A percentile compares a stretch with the other conserved stretches of the same genome.
Evolutionary conservation across 306 rosid species (phyloP).

Genomic region (Ceratonia siliqua): DNA sequence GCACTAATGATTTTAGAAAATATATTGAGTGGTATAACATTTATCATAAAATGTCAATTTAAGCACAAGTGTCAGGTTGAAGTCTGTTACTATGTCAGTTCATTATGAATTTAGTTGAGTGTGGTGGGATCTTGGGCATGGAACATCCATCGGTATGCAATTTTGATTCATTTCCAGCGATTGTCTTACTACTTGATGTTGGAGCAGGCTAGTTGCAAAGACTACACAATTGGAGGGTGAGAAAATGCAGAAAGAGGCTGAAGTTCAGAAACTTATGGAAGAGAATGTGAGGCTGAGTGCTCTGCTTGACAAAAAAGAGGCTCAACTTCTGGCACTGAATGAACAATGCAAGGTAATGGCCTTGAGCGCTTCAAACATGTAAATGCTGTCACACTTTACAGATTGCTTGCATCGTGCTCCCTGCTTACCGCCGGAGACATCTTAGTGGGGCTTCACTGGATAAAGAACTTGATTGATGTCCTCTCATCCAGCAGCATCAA

Average conservation of each 20-base stretch:
- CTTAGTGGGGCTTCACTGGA: constrained; percentile 29
- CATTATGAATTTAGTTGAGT: not conserved
- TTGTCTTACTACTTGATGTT: constrained; percentile 31
- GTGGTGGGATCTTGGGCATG: not conserved
- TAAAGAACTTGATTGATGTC: constrained; percentile 25
- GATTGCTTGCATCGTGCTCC: constrained; percentile 15
- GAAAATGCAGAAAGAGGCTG: constrained; percentile 91
- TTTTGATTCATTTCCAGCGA: constrained; percentile 2
- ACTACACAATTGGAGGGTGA: constrained; percentile 96
- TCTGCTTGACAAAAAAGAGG: constrained; percentile 98
- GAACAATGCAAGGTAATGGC: constrained; percentile 99
- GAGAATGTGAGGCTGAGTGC: constrained; percentile 90
- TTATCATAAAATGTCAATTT: not conserved
- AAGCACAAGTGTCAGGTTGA: not conserved
- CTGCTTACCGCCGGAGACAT: constrained; percentile 24
- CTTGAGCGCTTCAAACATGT: constrained; percentile 81
- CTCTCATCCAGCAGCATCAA: constrained; percentile 34
- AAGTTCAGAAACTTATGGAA: constrained; percentile 96
- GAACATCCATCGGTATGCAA: not conserved
- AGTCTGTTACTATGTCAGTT: not conserved
- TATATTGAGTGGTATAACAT: not conserved
- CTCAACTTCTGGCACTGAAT: constrained; percentile 92
- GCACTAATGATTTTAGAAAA: not conserved
- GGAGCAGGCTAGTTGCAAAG: constrained; percentile 82
- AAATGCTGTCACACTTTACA: constrained; percentile 31